Percentiles rank a stretch among this genome's conserved stretches.
Evolutionary conservation across 768 basidiomycete genomes (phyloP).

Genomic region (Suillus brevipes): DNA sequence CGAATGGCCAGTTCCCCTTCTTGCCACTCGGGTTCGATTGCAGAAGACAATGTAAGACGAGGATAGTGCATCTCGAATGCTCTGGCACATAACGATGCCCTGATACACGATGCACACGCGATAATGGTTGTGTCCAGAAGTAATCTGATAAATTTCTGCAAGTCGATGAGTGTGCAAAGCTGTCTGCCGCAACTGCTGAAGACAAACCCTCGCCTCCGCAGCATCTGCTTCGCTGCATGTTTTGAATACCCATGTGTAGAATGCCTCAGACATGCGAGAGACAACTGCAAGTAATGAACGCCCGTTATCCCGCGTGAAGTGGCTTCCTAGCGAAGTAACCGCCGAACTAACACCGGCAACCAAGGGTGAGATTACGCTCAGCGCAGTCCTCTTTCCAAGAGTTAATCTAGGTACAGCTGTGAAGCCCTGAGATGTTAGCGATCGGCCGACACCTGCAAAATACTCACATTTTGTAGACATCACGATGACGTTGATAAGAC

Average conservation of each 20-base stretch:
- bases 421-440: background rate
- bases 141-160: constrained; percentile 28
- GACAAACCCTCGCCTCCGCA: constrained; percentile 24
- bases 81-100: constrained; percentile 46
- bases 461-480: constrained; percentile 26
- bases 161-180: background rate
- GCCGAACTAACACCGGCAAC: constrained; percentile 17
- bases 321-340: constrained; percentile 18
- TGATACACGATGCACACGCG: constrained; percentile 39
- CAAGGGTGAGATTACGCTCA: constrained; percentile 23
- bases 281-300: constrained; percentile 21
- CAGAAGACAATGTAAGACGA: constrained; percentile 39
- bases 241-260: constrained; percentile 19
- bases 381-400: constrained; percentile 24
- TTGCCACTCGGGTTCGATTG: constrained; percentile 37
- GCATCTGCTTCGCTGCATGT: constrained; percentile 1
- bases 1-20: constrained; percentile 39
- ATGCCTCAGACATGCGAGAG: constrained; percentile 16
- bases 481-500: constrained; percentile 15
- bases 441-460: background rate
- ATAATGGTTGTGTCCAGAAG: constrained; percentile 40
- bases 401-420: constrained; percentile 28
- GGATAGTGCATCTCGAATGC: constrained; percentile 48
- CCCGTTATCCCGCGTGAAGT: constrained; percentile 17
- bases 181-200: background rate